Evolutionary conservation across 148 eudicot species (phyloP), one percentile per base, ranked within the genome.

Genomic region (Vaccinium darrowii): DNA sequence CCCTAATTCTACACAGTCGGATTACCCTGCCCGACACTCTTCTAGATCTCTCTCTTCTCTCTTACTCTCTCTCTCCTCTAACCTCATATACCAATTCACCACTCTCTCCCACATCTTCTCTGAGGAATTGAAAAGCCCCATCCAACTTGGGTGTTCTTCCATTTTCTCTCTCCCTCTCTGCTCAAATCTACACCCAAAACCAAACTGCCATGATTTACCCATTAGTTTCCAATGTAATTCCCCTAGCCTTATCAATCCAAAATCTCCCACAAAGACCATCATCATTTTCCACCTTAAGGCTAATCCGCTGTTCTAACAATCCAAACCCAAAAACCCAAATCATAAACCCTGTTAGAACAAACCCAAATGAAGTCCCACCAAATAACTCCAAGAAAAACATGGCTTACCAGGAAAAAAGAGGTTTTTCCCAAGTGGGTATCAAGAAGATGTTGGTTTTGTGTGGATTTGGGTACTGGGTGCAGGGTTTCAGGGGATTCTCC

Each of bases 401-500:
- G 30, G 18, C 69, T 0, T 67, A 43, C 80, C 86, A 60, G 76
- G 81, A 85, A 82, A 84, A 85, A 30, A 72, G 72, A 47, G 90
- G 86, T 23, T 81, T 51, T 78, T 86, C 85, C 4, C 87, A 83
- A 76, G 75, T 86, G 82, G 89, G 92, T 25, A 90, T 87, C 78
- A 82, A 79, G 56, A 69, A 92, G 49, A 90, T 94, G 96, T 15
- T 90, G 84, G 76, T 86, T 78, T 90, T 97, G 81, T 95, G 98
- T 91, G 99, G 96, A 60, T 90, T 92, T 84, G 98, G 99, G 82
- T 97, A 97, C 85, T 95, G 93, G 95, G 87, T 95, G 25, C 97
- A 97, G 86, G 99, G 99, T 63, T 95, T 94, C 79, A 94, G 98
- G 89, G 95, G 98, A 69, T 93, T 95, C 78, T 94, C 99, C 71